A percentile compares a stretch with the other conserved stretches of the same genome.
These are phyloP conservation scores for Fusarium staphyleae DNA, from an alignment of 2,329 filamentous ascomycete species.

Conservation along the genomic window DNA sequence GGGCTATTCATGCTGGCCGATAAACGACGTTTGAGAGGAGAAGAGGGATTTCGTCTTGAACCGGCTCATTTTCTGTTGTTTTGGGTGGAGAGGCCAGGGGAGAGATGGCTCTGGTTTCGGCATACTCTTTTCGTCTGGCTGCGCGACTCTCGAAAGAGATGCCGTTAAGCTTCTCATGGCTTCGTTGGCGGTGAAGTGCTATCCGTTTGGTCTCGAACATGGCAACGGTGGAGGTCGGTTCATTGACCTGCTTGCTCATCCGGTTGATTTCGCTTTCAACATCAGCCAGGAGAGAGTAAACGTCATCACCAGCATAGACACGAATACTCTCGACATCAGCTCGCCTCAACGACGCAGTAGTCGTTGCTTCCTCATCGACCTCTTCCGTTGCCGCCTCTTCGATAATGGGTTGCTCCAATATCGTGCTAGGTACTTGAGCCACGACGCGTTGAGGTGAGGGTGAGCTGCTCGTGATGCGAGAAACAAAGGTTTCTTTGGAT, in stretches of 20 bases:
- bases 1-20: slow-evolving; percentile 46
- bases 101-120: slow-evolving; percentile 32
- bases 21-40: slow-evolving; percentile 61
- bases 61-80: slow-evolving; percentile 37
- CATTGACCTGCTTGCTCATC: slow-evolving; percentile 42
- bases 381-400: slow-evolving; percentile 49
- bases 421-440: slow-evolving; percentile 63
- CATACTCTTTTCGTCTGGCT: slow-evolving; percentile 36
- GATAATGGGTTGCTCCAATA: slow-evolving; percentile 58
- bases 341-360: slow-evolving; percentile 42
- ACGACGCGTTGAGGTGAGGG: slow-evolving; percentile 60
- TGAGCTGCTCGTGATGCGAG: slow-evolving; percentile 49
- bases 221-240: slow-evolving; percentile 7
- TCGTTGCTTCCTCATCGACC: slow-evolving; percentile 37
- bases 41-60: slow-evolving; percentile 48
- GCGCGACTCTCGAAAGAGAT: slow-evolving; percentile 33
- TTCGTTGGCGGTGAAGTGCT: slow-evolving; percentile 56
- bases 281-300: slow-evolving; percentile 71
- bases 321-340: slow-evolving; percentile 68
- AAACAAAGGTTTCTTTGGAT: slow-evolving; percentile 51
- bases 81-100: slow-evolving; percentile 48
- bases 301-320: slow-evolving; percentile 71
- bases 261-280: slow-evolving; percentile 60
- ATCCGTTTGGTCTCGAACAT: slow-evolving; percentile 43
- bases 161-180: slow-evolving; percentile 59